A percentile compares a stretch with the other conserved stretches of the same genome.
Conservation (phyloP, 371 early-diverging fungal species). For the Rhizopus delemar region DNA sequence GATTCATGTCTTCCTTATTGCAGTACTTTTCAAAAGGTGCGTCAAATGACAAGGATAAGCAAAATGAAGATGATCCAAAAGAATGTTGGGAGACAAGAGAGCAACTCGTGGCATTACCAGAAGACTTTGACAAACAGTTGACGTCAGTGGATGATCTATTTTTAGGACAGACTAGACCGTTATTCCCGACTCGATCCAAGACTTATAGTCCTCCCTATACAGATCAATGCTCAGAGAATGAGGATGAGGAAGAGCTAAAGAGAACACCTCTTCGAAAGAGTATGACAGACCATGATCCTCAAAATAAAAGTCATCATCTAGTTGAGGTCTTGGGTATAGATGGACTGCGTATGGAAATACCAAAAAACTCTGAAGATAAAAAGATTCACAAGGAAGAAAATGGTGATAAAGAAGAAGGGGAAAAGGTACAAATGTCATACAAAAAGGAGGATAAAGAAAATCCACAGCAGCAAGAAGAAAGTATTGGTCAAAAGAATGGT, state of each 20-base stretch:
- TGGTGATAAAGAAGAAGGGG: neutral
- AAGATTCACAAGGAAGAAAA: neutral
- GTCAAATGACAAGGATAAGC: neutral
- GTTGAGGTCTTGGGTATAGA: slow-evolving; percentile 51
- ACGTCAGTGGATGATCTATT: slow-evolving; percentile 1
- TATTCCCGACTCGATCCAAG: slow-evolving; percentile 13
- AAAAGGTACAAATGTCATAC: neutral
- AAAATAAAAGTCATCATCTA: slow-evolving; percentile 28
- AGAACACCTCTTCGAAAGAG: slow-evolving; percentile 12
- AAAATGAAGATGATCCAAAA: neutral
- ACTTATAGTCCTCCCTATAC: slow-evolving; percentile 4
- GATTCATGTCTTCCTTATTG: slow-evolving; percentile 30
- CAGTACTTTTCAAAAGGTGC: slow-evolving; percentile 30
- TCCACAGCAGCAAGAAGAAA: neutral
- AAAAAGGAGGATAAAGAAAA: neutral
- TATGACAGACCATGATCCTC: slow-evolving; percentile 9
- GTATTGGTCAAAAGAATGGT: slow-evolving; percentile 3
- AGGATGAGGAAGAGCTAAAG: neutral
- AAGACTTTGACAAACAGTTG: slow-evolving; percentile 26
- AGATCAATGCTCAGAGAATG: neutral
- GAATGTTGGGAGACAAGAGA: slow-evolving; percentile 27
- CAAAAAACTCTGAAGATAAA: neutral
- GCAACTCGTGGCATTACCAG: slow-evolving; percentile 26
- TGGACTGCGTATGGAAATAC: slow-evolving; percentile 32
- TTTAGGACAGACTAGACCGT: slow-evolving; percentile 7